A percentile compares a stretch with the other conserved stretches of the same genome.
These are phyloP conservation scores for Dalbergia oliveri DNA, from an alignment of 306 rosid species.

Conservation along the genomic window DNA sequence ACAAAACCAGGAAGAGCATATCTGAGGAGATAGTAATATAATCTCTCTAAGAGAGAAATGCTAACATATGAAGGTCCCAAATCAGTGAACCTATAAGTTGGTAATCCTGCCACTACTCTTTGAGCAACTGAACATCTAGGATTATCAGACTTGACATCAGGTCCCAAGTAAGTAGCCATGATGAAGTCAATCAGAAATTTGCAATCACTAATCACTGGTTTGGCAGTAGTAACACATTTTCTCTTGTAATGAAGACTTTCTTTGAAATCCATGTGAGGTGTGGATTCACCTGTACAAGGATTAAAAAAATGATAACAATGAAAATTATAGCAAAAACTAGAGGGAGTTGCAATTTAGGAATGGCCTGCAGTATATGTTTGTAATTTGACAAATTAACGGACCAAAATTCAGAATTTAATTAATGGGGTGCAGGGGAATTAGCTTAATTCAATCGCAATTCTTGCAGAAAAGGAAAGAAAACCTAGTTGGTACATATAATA, in stretches of 20 bases:
- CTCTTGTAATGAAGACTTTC: constrained; percentile 33
- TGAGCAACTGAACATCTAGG: constrained; percentile 57
- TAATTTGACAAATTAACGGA: neutral
- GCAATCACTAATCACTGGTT: constrained; percentile 39
- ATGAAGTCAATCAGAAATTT: constrained; percentile 68
- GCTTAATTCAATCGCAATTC: neutral
- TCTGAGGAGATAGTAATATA: constrained; percentile 65
- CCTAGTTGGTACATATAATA: neutral
- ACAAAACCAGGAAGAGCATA: constrained; percentile 49
- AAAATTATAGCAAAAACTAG: neutral
- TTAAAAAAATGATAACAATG: neutral
- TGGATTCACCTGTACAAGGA: constrained; percentile 33
- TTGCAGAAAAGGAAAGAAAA: neutral
- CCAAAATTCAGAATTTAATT: neutral
- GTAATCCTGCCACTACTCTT: constrained; percentile 49
- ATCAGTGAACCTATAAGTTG: constrained; percentile 52
- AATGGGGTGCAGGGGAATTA: too few species aligned
- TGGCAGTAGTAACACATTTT: neutral
- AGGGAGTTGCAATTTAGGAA: neutral
- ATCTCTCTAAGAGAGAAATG: constrained; percentile 64
- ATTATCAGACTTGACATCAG: constrained; percentile 65
- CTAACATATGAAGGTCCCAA: constrained; percentile 72
- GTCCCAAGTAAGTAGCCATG: constrained; percentile 68
- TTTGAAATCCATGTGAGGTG: constrained; percentile 56
- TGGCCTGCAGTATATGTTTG: neutral